phyloP scores from a whole-genome alignment of 2,329 filamentous ascomycete species.

The Penicillium concentricum region DNA sequence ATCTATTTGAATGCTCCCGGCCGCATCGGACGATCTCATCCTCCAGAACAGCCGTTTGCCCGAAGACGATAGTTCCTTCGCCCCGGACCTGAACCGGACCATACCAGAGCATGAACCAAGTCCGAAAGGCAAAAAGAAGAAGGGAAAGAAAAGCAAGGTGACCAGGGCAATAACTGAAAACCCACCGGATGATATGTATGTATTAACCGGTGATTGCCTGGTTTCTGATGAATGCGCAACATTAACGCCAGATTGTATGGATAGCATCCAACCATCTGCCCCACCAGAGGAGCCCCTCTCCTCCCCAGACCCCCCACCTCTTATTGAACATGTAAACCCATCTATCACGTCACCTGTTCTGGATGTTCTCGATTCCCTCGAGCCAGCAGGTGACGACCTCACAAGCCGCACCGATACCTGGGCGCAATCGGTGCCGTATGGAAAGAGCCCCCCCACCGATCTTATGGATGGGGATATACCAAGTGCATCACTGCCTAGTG shows the following conservation, averaged over 20 bases:
- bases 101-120: slow-evolving; percentile 34
- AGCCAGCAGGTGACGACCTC: slow-evolving; percentile 35
- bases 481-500: slow-evolving; percentile 38
- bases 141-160: slow-evolving; percentile 38
- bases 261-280: slow-evolving; percentile 29
- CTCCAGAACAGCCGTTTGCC: slow-evolving; percentile 38
- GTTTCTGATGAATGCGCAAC: slow-evolving; percentile 1
- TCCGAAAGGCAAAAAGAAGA: slow-evolving; percentile 43
- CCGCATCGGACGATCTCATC: slow-evolving; percentile 39
- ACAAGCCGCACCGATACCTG: slow-evolving; percentile 43
- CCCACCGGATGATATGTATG: slow-evolving; percentile 39
- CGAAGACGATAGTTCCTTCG: slow-evolving; percentile 31
- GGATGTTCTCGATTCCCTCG: slow-evolving; percentile 37
- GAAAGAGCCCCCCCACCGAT: slow-evolving; percentile 45
- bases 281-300: slow-evolving; percentile 32
- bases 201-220: neutral
- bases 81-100: slow-evolving; percentile 27
- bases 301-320: slow-evolving; percentile 25
- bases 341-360: slow-evolving; percentile 39
- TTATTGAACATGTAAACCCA: slow-evolving; percentile 21
- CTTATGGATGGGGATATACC: slow-evolving; percentile 35
- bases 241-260: slow-evolving; percentile 9
- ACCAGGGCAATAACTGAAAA: slow-evolving; percentile 33
- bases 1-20: slow-evolving; percentile 45
- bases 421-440: slow-evolving; percentile 46